Evolutionary conservation across 176 grass and related monocot genomes (phyloP).

Genomic region (Themeda triandra): DNA sequence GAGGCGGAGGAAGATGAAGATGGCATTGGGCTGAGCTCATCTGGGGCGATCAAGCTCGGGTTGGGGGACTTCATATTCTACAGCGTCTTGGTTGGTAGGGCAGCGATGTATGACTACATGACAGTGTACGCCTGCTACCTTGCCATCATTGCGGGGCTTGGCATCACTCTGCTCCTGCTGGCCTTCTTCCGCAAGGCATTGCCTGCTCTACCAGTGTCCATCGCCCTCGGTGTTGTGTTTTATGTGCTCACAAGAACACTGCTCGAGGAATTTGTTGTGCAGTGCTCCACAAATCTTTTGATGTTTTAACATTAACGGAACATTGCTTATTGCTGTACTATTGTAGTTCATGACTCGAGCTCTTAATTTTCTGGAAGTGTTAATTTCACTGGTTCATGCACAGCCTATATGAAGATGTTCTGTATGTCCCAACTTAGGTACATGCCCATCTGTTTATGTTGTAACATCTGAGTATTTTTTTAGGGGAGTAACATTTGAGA

Average conservation of each 20-base stretch:
- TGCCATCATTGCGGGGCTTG: constrained; percentile 70
- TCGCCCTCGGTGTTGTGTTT: constrained; percentile 68
- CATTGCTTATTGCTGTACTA: constrained; percentile 15
- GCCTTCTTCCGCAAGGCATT: constrained; percentile 54
- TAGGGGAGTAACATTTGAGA: neutral
- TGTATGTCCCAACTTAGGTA: neutral
- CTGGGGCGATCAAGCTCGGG: constrained; percentile 86
- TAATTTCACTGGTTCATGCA: neutral
- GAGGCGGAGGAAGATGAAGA: constrained; percentile 48
- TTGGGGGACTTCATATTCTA: constrained; percentile 98
- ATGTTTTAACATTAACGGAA: constrained; percentile 76
- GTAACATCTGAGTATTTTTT: neutral
- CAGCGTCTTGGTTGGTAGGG: constrained; percentile 82
- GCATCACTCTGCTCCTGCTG: constrained; percentile 49
- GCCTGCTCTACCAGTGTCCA: constrained; percentile 58
- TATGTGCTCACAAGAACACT: constrained; percentile 82
- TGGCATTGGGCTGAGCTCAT: constrained; percentile 70
- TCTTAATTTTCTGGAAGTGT: constrained; percentile 16
- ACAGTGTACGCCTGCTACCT: constrained; percentile 80
- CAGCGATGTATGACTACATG: constrained; percentile 90
- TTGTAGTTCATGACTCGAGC: neutral
- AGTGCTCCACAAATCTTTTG: constrained; percentile 73
- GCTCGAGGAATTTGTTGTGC: constrained; percentile 55
- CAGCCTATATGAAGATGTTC: neutral
- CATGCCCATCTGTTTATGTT: neutral